phyloP scores from a whole-genome alignment of 2,329 filamentous ascomycete species.

The Plenodomus lindquistii region DNA sequence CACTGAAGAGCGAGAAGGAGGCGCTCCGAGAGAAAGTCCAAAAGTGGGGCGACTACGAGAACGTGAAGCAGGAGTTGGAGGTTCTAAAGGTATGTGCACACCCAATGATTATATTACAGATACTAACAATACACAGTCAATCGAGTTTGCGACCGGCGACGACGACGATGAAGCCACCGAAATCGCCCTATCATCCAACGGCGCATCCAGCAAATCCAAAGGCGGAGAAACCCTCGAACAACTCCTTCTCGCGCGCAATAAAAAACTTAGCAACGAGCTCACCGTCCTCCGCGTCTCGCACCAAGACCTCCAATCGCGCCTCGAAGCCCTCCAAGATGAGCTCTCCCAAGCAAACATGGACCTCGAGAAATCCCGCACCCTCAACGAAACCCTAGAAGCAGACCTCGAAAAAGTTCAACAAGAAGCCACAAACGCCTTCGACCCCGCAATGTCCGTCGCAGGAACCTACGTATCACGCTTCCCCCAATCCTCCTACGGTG shows the following conservation, averaged over 20 bases:
- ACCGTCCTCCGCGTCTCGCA: conserved; percentile 92
- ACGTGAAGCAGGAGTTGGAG: conserved; percentile 93
- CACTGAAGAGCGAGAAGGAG: conserved; percentile 80
- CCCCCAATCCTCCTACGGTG: conserved; percentile 62
- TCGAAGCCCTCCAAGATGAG: conserved; percentile 81
- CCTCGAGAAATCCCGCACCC: conserved; percentile 78
- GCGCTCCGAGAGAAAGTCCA: conserved; percentile 77
- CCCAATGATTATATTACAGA: background rate
- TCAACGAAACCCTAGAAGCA: conserved; percentile 88
- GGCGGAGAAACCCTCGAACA: conserved; percentile 84
- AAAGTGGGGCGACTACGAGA: conserved; percentile 92
- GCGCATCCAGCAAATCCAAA: conserved; percentile 60
- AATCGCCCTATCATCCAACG: conserved; percentile 50
- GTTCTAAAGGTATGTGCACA: conserved; percentile 70
- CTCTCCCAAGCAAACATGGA: conserved; percentile 82
- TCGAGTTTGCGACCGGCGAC: conserved; percentile 91
- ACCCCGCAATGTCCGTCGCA: conserved; percentile 84
- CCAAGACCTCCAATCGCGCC: conserved; percentile 80
- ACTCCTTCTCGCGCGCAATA: conserved; percentile 88
- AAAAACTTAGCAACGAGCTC: conserved; percentile 92
- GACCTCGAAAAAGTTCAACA: conserved; percentile 88
- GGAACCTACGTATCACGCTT: conserved; percentile 86
- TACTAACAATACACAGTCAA: conserved; percentile 60
- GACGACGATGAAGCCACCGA: conserved; percentile 57
- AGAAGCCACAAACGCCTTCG: conserved; percentile 80